A percentile compares a stretch with the other conserved stretches of the same genome.
phyloP scores from a whole-genome alignment of 768 basidiomycete genomes.

The Mycena olivaceomarginata region DNA sequence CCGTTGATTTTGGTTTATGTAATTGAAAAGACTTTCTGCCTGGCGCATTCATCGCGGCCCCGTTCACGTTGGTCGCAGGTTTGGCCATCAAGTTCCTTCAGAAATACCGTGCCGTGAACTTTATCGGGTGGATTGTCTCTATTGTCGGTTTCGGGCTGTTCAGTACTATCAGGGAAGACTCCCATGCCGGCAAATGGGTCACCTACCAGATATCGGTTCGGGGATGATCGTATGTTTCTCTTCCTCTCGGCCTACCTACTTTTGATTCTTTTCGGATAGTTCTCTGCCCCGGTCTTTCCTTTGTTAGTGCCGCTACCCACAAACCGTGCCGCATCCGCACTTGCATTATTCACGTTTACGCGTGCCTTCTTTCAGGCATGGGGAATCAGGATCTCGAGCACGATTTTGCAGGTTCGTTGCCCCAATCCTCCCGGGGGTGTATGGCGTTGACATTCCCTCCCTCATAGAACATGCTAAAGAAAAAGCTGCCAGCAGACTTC shows the following conservation, averaged over 20 bases:
- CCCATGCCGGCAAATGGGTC: conserved; percentile 46
- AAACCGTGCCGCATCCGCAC: conserved; percentile 57
- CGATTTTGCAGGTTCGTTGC: conserved; percentile 54
- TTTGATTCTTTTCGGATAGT: conserved; percentile 13
- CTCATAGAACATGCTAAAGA: conserved; percentile 59
- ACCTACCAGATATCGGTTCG: conserved; percentile 50
- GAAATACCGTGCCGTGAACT: conserved; percentile 57
- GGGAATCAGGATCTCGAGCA: conserved; percentile 44
- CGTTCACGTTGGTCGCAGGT: conserved; percentile 60
- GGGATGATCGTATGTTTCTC: conserved; percentile 31
- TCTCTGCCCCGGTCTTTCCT: conserved; percentile 55
- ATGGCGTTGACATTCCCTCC: conserved; percentile 13
- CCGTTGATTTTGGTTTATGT: neutral
- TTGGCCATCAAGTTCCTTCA: conserved; percentile 51
- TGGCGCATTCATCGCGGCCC: conserved; percentile 58
- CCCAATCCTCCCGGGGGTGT: neutral
- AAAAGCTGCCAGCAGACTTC: conserved; percentile 25
- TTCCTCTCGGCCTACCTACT: neutral
- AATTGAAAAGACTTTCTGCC: conserved; percentile 52
- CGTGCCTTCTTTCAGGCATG: conserved; percentile 53
- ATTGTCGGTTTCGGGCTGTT: conserved; percentile 61
- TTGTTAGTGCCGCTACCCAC: conserved; percentile 61
- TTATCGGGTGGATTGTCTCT: conserved; percentile 58
- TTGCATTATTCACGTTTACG: conserved; percentile 58
- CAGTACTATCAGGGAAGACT: conserved; percentile 48